Evolutionary conservation across 371 early-diverging fungal genomes (phyloP), one percentile per base, ranked within the genome.

Genomic region (Catenaria anguillulae): DNA sequence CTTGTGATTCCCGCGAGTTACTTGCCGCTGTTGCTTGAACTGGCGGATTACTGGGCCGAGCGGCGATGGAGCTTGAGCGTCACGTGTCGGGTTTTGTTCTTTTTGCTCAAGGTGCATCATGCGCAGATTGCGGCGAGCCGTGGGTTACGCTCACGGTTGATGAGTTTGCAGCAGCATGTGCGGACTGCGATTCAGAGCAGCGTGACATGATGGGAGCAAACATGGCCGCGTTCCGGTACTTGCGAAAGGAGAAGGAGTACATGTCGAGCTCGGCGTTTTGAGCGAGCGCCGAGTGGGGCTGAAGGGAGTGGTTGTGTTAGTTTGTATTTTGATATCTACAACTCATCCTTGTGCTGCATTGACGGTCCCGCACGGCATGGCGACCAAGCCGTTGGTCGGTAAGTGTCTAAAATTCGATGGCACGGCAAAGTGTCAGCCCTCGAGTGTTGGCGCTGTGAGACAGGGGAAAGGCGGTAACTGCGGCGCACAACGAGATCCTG

Each of bases 1-100:
- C 71, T 93, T 71, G 84, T 89, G 33, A 72, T 96, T 63, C 88
- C 93, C 2, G 91, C 93, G 63, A 63, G 72, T 40, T 83, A 85
- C 29, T 86, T 91, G 33, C 73, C 81, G 33, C 82, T 82, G 36
- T 67, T 96, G 43, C 75, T 96, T 55, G 72, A 75, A 37, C 86
- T 85, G 66, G 68, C 93, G 52, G 83, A 82, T 61, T 68, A 72
- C 4, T 91, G 92, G 91, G 83, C 84, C 2, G 79, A 81, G 64
- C 84, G 81, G 77, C 82, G 79, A 45, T 87, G 85, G 84, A 89
- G 85, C 73, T 78, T 84, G 59, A 68, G 79, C 34, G 68, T 92
- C 21, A 77, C 86, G 2, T 84, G 88, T 65, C 84, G 92, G 29
- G 77, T 93, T 43, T 71, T 93, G 55, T 84, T 85, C 68, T 83